Evolutionary conservation across 306 rosid genomes (phyloP).

Genomic region (Vicia villosa): DNA sequence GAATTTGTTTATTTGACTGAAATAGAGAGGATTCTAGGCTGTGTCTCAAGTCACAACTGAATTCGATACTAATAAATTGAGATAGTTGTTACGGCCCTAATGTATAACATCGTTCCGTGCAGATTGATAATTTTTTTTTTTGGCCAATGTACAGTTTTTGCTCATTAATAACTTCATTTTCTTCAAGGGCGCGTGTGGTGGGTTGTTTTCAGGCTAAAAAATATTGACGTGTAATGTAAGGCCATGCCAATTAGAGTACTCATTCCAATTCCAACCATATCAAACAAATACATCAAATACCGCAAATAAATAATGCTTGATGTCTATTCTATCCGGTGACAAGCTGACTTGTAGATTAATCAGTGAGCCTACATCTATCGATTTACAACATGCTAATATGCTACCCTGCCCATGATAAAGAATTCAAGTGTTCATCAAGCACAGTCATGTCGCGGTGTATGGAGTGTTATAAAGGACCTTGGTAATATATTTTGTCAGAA

Average conservation of each 20-base stretch:
- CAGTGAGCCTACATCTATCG: slow-evolving; percentile 32
- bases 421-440: slow-evolving; percentile 16
- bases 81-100: too few relatives aligned
- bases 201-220: background rate
- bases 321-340: slow-evolving; percentile 13
- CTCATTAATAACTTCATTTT: background rate
- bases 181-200: background rate
- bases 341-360: slow-evolving; percentile 19
- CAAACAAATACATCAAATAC: slow-evolving; percentile 28
- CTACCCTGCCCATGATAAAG: slow-evolving; percentile 22
- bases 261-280: background rate
- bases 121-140: background rate
- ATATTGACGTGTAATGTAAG: background rate
- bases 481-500: slow-evolving; percentile 20
- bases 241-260: background rate
- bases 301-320: slow-evolving; percentile 9
- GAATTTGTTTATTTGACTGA: background rate
- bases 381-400: slow-evolving; percentile 30
- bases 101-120: too few relatives aligned
- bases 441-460: slow-evolving; percentile 9
- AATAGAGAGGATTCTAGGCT: background rate
- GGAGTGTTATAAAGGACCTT: background rate
- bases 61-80: background rate
- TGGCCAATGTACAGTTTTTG: background rate
- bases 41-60: background rate